A percentile compares a stretch with the other conserved stretches of the same genome.
phyloP scores from a whole-genome alignment of 73 alveolate species.

The Tetrahymena thermophila region DNA sequence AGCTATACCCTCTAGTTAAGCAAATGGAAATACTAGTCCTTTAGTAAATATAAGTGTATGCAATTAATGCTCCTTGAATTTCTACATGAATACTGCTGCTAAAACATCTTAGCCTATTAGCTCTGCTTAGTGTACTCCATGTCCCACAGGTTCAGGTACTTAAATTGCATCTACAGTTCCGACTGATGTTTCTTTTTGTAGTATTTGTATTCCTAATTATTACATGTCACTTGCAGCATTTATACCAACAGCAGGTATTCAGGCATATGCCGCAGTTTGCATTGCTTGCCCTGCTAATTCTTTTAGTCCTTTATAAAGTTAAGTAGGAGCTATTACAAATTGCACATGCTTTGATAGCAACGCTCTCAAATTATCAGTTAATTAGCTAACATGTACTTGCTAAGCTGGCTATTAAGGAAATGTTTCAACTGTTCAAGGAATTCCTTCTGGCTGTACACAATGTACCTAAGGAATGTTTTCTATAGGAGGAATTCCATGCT shows the following conservation, averaged over 20 bases:
- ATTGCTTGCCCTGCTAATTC: neutral
- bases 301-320: neutral
- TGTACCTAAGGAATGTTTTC: neutral
- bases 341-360: neutral
- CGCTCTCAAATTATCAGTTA: neutral
- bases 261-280: neutral
- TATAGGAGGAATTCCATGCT: neutral
- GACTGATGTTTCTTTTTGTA: neutral
- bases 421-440: neutral
- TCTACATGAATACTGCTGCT: neutral
- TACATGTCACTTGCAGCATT: neutral
- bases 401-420: neutral
- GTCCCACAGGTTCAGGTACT: neutral
- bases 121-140: neutral
- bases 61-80: neutral
- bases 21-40: neutral
- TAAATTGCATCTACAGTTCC: neutral
- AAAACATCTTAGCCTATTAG: neutral
- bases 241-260: neutral
- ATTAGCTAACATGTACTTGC: neutral
- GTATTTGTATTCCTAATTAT: neutral
- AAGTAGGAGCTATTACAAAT: neutral
- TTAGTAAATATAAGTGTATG: neutral
- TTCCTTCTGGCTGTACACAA: neutral
- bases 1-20: neutral